Base-by-base conservation (phyloP, 2,329 filamentous ascomycete genomes). In the Hypoxylon sp. region DNA sequence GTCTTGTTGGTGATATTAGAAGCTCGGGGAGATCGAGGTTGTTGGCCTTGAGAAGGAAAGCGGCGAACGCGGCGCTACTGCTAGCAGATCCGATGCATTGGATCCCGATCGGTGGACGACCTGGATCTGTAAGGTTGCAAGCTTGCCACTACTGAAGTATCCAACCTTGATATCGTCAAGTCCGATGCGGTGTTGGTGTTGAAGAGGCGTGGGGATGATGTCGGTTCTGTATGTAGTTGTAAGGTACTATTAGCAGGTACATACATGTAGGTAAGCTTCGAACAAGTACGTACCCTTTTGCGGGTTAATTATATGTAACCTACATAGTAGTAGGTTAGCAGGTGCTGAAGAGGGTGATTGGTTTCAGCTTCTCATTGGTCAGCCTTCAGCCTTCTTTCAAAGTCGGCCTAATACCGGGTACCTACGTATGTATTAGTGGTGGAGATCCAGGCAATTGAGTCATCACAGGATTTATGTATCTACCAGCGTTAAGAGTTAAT, bases 1-100 rank as follows among this genome's bases (percentile, higher is more conserved):
- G 44, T 26, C 22, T 15, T 69, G 44, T 39, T 56, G 70, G 59
- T 60, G 39, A 43, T 53, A 65, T 30, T 19, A 56, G 71, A 62
- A 67, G 68, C 68, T 72, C 70, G 55, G 69, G 69, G 69, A 56
- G 48, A 68, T 26, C 34, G 19, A 65, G 43, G 58, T 54, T 59
- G 56, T 51, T 59, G 46, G 54, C 43, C 48, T 43, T 55, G 44
- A 55, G 48, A 46, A 44, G 41, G 53, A 60, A 65, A 63, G 66
- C 52, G 65, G 66, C 68, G 65, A 41, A 65, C 65, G 50, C 50
- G 49, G 62, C 65, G 72, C 71, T 73, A 72, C 63, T 69, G 59
- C 54, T 62, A 59, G 59, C 59, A 68, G 47, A 64, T 41, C 59
- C 65, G 69, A 70, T 64, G 55, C 72, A 74, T 74, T 57, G 65